A percentile compares a stretch with the other conserved stretches of the same genome.
Evolutionary conservation across 345 rosid genomes (phyloP).

Genomic region (Pistacia atlantica): DNA sequence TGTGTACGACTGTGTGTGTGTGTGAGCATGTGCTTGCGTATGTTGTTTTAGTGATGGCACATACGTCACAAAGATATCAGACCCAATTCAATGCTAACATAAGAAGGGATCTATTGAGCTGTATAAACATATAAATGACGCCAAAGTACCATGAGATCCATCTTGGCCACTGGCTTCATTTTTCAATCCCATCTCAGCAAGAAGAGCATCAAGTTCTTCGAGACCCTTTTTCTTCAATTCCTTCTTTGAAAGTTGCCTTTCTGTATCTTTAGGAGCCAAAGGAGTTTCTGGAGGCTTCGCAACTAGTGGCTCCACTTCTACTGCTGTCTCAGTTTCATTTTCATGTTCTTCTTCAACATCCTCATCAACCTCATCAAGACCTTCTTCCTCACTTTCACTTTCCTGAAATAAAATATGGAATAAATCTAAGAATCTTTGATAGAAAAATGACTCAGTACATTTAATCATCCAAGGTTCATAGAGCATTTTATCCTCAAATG

Average conservation of each 20-base stretch:
- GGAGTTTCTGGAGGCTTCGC: conserved; percentile 37
- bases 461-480: neutral
- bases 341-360: conserved; percentile 56
- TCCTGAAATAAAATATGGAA: conserved; percentile 35
- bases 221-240: conserved; percentile 65
- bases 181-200: conserved; percentile 50
- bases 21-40: too few species aligned
- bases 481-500: neutral
- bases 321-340: conserved; percentile 32
- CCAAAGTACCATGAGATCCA: conserved; percentile 40
- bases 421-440: neutral
- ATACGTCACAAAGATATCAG: neutral
- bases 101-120: neutral
- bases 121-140: neutral
- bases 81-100: too few species aligned
- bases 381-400: conserved; percentile 55
- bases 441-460: neutral
- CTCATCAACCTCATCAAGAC: conserved; percentile 48
- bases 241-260: conserved; percentile 62
- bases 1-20: too few species aligned
- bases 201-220: conserved; percentile 64
- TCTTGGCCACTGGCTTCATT: conserved; percentile 35
- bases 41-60: too few species aligned
- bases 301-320: conserved; percentile 26
- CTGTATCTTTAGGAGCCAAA: conserved; percentile 38